These are phyloP conservation scores for Glycine latifolia DNA, from an alignment of 306 rosid genomes.

Conservation along the genomic window DNA sequence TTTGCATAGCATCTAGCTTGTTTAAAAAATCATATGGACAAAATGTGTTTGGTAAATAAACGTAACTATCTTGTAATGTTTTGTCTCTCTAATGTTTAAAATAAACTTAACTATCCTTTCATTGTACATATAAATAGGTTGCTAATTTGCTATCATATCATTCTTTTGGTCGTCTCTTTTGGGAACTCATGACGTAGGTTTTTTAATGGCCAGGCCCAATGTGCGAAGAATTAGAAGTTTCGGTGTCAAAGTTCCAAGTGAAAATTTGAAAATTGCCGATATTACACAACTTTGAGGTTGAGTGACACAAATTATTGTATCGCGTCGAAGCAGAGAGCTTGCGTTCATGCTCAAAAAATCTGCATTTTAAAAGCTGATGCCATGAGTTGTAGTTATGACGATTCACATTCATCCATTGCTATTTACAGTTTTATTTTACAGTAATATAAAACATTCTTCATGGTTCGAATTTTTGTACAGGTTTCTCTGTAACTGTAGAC, in stretches of 20 bases:
- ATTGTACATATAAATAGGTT: too few species aligned
- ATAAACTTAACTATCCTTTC: too few species aligned
- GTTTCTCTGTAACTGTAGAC: background rate
- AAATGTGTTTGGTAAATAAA: too few species aligned
- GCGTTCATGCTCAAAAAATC: background rate
- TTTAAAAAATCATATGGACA: too few species aligned
- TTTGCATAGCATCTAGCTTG: too few species aligned
- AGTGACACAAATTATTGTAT: conserved; percentile 29
- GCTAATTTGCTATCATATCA: too few species aligned
- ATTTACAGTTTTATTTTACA: conserved; percentile 13
- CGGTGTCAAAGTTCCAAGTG: background rate
- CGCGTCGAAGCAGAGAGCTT: conserved; percentile 1
- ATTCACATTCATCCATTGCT: conserved; percentile 4
- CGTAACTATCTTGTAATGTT: too few species aligned
- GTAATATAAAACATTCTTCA: background rate
- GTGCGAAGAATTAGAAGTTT: conserved; percentile 63
- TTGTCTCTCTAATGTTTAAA: too few species aligned
- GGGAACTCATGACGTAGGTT: conserved; percentile 9
- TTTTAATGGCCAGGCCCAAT: conserved; percentile 70
- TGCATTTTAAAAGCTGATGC: conserved; percentile 24
- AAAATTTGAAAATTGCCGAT: too few species aligned
- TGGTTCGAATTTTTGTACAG: background rate
- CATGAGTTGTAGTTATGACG: background rate
- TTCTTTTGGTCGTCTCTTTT: background rate
- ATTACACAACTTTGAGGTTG: conserved; percentile 8